A percentile compares a stretch with the other conserved stretches of the same genome.
Evolutionary conservation across 768 basidiomycete species (phyloP).

Genomic region (Goffeauzyma gilvescens): DNA sequence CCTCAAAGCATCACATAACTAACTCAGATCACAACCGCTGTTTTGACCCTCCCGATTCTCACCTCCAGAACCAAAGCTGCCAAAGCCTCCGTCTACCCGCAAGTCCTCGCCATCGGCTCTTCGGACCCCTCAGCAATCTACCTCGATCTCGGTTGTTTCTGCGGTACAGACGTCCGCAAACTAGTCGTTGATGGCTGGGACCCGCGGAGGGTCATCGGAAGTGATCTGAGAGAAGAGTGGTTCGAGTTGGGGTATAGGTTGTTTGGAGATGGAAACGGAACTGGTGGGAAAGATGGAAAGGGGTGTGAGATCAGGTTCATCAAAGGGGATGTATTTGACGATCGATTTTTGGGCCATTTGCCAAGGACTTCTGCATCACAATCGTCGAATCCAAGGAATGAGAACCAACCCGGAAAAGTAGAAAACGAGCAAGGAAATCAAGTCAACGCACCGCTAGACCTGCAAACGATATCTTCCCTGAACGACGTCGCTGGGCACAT

Average conservation of each 20-base stretch:
- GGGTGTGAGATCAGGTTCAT: not conserved
- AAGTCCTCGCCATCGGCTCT: not conserved
- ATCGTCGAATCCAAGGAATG: too few relatives aligned
- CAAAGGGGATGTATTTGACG: not conserved
- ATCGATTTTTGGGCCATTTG: not conserved
- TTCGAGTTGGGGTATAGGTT: not conserved
- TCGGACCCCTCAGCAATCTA: not conserved
- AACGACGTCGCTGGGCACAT: not conserved
- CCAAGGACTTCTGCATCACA: too few relatives aligned
- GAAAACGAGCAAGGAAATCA: too few relatives aligned
- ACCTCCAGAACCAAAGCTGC: not conserved
- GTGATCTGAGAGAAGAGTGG: not conserved
- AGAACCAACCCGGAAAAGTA: too few relatives aligned
- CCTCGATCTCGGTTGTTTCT: not conserved
- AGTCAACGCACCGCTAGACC: too few relatives aligned
- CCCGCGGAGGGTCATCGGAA: not conserved
- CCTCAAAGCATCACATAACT: too few relatives aligned
- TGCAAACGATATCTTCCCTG: not conserved
- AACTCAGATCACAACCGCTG: too few relatives aligned
- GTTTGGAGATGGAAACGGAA: not conserved
- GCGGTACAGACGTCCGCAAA: not conserved
- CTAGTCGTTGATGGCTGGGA: not conserved
- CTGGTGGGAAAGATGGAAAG: too few relatives aligned
- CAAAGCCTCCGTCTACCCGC: not conserved
- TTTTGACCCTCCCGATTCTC: too few relatives aligned